Conservation (phyloP, 2,329 filamentous ascomycete species). For the Ascosphaera aggregata region DNA sequence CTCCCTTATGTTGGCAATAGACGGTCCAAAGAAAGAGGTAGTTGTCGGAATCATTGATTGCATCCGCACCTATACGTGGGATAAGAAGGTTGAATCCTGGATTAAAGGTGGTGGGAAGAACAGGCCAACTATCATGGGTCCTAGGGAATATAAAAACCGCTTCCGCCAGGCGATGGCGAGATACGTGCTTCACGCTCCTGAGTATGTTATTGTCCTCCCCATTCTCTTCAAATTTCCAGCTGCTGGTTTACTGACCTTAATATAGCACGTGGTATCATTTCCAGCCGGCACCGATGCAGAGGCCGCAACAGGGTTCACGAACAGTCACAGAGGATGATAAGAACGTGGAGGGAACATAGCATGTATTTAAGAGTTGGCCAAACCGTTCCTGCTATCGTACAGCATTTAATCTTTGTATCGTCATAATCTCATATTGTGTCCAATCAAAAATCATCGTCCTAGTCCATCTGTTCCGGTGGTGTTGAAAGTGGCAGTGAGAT, state of each 20-base stretch:
- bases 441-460: too few species aligned
- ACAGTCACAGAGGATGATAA: background rate
- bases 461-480: too few species aligned
- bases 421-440: too few species aligned
- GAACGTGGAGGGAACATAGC: background rate
- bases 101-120: constrained; percentile 77
- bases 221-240: too few species aligned
- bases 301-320: constrained; percentile 6
- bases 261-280: constrained; percentile 24
- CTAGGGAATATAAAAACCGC: constrained; percentile 89
- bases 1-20: constrained; percentile 92
- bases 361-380: too few species aligned
- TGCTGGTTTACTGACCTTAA: too few species aligned
- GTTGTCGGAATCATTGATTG: constrained; percentile 97
- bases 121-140: constrained; percentile 84
- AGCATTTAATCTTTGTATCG: too few species aligned
- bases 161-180: constrained; percentile 94
- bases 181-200: constrained; percentile 34
- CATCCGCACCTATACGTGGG: constrained; percentile 96
- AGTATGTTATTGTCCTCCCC: too few species aligned
- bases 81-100: constrained; percentile 99
- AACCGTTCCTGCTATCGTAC: too few species aligned
- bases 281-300: constrained; percentile 12
- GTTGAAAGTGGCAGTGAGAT: too few species aligned
- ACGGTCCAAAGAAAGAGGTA: constrained; percentile 70